Conservation (phyloP, 495 filamentous ascomycete genomes). For the Hyaloscypha bicolor region DNA sequence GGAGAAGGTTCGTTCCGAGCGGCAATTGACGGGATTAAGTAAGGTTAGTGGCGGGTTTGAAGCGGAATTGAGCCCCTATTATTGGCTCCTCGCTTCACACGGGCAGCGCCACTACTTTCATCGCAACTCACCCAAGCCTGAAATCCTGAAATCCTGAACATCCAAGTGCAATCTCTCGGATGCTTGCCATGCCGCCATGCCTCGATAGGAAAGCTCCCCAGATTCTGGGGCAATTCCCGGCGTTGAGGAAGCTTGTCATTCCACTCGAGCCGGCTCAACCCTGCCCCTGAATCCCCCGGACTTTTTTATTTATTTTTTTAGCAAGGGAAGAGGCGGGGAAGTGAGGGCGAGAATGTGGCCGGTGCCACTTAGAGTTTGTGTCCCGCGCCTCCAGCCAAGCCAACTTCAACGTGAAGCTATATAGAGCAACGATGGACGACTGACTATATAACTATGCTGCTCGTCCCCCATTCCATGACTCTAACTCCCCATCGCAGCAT, state of each 20-base stretch:
- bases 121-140: too few species aligned
- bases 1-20: not conserved
- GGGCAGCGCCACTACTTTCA: not conserved
- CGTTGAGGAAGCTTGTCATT: not conserved
- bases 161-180: too few species aligned
- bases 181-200: not conserved
- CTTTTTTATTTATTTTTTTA: not conserved
- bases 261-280: not conserved
- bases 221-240: not conserved
- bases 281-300: slow-evolving; percentile 2
- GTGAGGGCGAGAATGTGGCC: not conserved
- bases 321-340: not conserved
- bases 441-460: slow-evolving; percentile 2
- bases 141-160: too few species aligned
- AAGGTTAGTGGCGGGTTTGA: not conserved
- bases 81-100: not conserved
- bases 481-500: not conserved
- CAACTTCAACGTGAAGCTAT: not conserved
- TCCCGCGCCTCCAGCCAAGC: not conserved
- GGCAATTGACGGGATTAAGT: not conserved
- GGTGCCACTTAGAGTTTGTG: not conserved
- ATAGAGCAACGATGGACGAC: not conserved
- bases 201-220: not conserved
- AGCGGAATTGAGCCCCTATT: not conserved
- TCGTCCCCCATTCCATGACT: not conserved